Evolutionary conservation across 2,329 filamentous ascomycete species (phyloP), one percentile per base, ranked within the genome.

Genomic region (Plenodomus biglobosus): DNA sequence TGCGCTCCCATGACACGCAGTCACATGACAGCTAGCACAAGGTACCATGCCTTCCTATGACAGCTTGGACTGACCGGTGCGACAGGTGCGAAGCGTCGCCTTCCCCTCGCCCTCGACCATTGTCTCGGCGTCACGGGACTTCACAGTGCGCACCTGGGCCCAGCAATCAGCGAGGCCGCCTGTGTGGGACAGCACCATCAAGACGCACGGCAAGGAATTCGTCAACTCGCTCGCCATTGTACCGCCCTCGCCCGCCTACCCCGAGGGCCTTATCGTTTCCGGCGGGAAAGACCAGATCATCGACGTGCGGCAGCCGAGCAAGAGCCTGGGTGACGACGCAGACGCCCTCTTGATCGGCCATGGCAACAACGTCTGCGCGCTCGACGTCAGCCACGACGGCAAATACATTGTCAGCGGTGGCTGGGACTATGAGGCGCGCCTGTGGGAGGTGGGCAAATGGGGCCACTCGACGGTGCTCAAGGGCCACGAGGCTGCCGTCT

Each of bases 251-350:
- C 66, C 80, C 42, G 77, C 83, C 7, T 86, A 85, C 58, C 84
- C 90, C 0, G 82, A 94, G 44, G 94, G 94, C 11, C 80, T 96
- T 3, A 80, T 97, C 34, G 79, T 95, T 7, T 94, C 92, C 0
- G 91, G 89, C 55, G 94, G 94, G 48, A 89, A 92, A 66, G 94
- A 97, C 67, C 87, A 90, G 24, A 88, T 97, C 55, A 92, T 99
- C 62, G 92, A 97, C 69, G 89, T 95, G 40, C 86, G 91, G 65
- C 83, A 86, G 53, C 87, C 89, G 4, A 80, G 78, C 10, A 82
- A 85, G 42, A 72, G 79, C 20, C 77, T 86, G 1, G 80, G 85
- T 24, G 87, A 91, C 57, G 87, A 92, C 72, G 89, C 92, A 8
- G 89, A 96, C 59, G 87, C 89, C 18, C 79, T 97, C 53, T 80